phyloP scores from a whole-genome alignment of 2,329 filamentous ascomycete genomes.

The Ophiostoma fasciatum region DNA sequence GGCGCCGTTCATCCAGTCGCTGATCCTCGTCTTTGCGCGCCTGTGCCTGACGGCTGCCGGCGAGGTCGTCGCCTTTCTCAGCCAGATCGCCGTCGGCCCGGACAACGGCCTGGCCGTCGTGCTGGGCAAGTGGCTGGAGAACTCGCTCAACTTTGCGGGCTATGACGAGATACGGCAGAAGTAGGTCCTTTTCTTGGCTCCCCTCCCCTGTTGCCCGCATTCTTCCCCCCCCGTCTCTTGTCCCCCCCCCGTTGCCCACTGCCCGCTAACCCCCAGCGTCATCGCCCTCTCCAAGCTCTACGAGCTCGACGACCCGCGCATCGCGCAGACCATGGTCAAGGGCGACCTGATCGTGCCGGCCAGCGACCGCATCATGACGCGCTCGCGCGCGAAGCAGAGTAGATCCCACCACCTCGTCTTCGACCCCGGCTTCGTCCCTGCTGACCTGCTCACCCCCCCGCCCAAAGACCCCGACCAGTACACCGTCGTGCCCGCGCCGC shows the following conservation, averaged over 20 bases:
- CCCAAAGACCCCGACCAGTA: conserved; percentile 67
- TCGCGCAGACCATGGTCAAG: conserved; percentile 71
- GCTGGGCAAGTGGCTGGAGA: conserved; percentile 89
- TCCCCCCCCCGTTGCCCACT: background rate
- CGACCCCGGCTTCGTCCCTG: conserved; percentile 9
- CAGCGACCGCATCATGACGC: conserved; percentile 80
- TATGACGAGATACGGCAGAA: conserved; percentile 97
- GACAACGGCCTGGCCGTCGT: conserved; percentile 80
- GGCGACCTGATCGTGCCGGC: conserved; percentile 76
- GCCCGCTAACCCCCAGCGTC: conserved; percentile 38
- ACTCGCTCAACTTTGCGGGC: conserved; percentile 92
- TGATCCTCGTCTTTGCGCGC: conserved; percentile 89
- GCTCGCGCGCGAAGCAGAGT: conserved; percentile 78
- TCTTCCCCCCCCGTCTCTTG: no score
- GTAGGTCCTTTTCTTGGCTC: conserved; percentile 32
- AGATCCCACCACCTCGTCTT: conserved; percentile 19
- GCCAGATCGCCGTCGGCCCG: conserved; percentile 64
- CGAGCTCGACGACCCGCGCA: conserved; percentile 65
- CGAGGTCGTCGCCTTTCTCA: conserved; percentile 86
- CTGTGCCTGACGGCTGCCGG: conserved; percentile 71
- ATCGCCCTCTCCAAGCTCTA: conserved; percentile 89
- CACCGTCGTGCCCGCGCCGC: conserved; percentile 69
- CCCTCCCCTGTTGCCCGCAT: background rate
- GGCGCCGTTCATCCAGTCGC: conserved; percentile 83
- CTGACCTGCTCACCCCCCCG: conserved; percentile 15